These are phyloP conservation scores for Lipomyces japonicus DNA, from an alignment of 805 yeast species.

Conservation along the genomic window DNA sequence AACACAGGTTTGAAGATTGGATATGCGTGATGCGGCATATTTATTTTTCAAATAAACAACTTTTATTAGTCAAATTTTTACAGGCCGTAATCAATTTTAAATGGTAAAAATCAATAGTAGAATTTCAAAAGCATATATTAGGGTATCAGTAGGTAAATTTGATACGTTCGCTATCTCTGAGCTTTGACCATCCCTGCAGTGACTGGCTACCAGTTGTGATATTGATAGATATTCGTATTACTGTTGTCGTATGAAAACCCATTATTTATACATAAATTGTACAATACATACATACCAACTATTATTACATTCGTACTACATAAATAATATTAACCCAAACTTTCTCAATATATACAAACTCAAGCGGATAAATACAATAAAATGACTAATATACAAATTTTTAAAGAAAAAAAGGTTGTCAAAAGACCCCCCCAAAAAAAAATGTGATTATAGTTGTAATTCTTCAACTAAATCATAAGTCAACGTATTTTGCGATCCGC, in stretches of 20 bases:
- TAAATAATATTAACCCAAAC: too few relatives aligned
- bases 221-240: background rate
- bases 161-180: background rate
- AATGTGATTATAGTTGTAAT: background rate
- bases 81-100: too few relatives aligned
- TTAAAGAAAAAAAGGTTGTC: background rate
- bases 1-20: conserved; percentile 28
- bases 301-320: too few relatives aligned
- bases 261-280: too few relatives aligned
- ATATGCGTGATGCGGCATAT: conserved; percentile 5
- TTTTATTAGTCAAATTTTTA: too few relatives aligned
- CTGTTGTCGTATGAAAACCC: too few relatives aligned
- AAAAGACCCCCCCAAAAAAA: background rate
- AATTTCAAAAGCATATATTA: too few relatives aligned
- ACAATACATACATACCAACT: too few relatives aligned
- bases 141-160: background rate
- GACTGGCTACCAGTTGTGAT: background rate
- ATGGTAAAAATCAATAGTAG: too few relatives aligned
- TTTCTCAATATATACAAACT: background rate
- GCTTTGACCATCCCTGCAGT: background rate
- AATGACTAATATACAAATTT: background rate
- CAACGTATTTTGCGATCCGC: conserved; percentile 2
- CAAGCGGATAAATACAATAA: background rate
- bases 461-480: conserved; percentile 7
- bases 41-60: too few relatives aligned